Conservation (phyloP, 345 rosid species). For the Salix arbutifolia region DNA sequence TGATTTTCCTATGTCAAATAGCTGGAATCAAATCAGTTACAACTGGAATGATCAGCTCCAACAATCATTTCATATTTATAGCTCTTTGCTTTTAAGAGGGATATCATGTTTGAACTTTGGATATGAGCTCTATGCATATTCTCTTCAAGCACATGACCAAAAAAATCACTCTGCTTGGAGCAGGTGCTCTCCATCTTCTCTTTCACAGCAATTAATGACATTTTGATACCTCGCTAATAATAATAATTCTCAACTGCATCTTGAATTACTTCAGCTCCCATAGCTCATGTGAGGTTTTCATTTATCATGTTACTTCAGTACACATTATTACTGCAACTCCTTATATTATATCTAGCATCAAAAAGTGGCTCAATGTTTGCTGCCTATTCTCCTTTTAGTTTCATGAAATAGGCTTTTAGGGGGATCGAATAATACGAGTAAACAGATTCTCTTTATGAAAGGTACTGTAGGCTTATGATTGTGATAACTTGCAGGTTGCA, state of each 20-base stretch:
- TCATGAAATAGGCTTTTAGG: neutral
- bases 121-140: neutral
- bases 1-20: too few species aligned
- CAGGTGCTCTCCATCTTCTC: too few species aligned
- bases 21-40: too few species aligned
- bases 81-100: too few species aligned
- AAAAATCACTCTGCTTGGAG: too few species aligned
- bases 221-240: neutral
- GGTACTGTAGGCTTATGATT: neutral
- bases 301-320: too few species aligned
- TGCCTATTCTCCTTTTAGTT: neutral
- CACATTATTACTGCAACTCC: neutral
- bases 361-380: neutral
- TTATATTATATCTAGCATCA: too few species aligned
- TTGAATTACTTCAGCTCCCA: neutral
- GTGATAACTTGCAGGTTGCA: neutral
- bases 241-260: neutral
- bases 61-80: too few species aligned
- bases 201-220: neutral
- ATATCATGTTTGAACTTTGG: neutral
- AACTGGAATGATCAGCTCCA: too few species aligned
- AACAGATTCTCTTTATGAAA: neutral
- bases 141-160: too few species aligned
- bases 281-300: neutral
- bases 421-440: neutral